phyloP scores from a whole-genome alignment of 805 yeast species.

The Zygosaccharomyces gambellarensis region DNA sequence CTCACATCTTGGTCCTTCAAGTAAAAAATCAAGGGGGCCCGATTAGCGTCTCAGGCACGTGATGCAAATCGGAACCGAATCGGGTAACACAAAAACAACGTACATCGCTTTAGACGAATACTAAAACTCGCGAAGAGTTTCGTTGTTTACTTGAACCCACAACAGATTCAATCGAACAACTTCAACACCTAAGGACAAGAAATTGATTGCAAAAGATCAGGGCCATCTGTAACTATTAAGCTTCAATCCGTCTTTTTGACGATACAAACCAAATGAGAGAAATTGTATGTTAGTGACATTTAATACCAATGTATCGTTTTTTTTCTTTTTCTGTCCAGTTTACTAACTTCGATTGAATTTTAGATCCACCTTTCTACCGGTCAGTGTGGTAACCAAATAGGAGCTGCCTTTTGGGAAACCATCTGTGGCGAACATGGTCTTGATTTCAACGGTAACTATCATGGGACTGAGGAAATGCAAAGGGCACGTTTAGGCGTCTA shows the following conservation, averaged over 20 bases:
- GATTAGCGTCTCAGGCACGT: neutral
- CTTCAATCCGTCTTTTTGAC: conserved; percentile 1
- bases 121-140: conserved; percentile 4
- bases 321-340: conserved; percentile 1
- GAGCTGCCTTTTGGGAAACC: conserved; percentile 92
- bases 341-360: conserved; percentile 8
- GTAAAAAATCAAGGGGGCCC: too few species aligned
- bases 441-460: conserved; percentile 68
- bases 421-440: conserved; percentile 85
- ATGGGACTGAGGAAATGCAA: conserved; percentile 52
- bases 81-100: conserved; percentile 16
- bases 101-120: conserved; percentile 1
- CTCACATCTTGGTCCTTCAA: too few species aligned
- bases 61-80: conserved; percentile 2
- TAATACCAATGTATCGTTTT: neutral
- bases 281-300: conserved; percentile 11
- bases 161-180: conserved; percentile 2
- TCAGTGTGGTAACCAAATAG: conserved; percentile 98
- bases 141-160: conserved; percentile 6
- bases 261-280: conserved; percentile 12
- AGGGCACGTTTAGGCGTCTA: conserved; percentile 67
- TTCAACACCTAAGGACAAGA: neutral
- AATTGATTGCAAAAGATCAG: neutral
- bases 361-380: conserved; percentile 89
- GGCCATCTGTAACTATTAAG: neutral